These are phyloP conservation scores for Fusarium penzigii DNA, from an alignment of 2,329 filamentous ascomycete species.

Conservation along the genomic window DNA sequence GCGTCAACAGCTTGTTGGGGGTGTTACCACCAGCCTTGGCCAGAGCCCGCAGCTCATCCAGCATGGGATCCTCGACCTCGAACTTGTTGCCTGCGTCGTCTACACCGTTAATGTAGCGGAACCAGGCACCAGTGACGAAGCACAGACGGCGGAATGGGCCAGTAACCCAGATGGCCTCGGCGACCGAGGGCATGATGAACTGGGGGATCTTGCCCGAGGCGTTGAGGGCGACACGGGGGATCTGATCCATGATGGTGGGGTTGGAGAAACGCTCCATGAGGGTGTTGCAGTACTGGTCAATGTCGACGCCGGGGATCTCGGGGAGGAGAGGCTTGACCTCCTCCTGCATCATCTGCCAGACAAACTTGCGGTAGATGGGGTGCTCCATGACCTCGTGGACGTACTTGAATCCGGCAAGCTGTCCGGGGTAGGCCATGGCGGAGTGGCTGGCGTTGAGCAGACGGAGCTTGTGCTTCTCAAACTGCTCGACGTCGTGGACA, in stretches of 20 bases:
- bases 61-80: slow-evolving; percentile 50
- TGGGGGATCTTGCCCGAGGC: slow-evolving; percentile 56
- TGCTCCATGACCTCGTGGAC: slow-evolving; percentile 56
- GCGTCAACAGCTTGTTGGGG: slow-evolving; percentile 44
- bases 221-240: slow-evolving; percentile 52
- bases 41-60: slow-evolving; percentile 46
- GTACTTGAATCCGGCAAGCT: slow-evolving; percentile 54
- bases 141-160: slow-evolving; percentile 49
- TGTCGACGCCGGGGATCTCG: slow-evolving; percentile 49
- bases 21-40: slow-evolving; percentile 45
- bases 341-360: slow-evolving; percentile 57
- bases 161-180: slow-evolving; percentile 46
- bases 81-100: slow-evolving; percentile 47
- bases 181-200: slow-evolving; percentile 51
- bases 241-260: slow-evolving; percentile 57
- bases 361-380: slow-evolving; percentile 46
- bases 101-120: slow-evolving; percentile 51
- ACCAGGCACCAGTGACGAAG: slow-evolving; percentile 52
- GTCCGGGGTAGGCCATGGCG: slow-evolving; percentile 51
- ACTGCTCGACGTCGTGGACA: slow-evolving; percentile 54
- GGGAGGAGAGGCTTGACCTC: slow-evolving; percentile 55
- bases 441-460: slow-evolving; percentile 56
- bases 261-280: slow-evolving; percentile 57
- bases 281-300: slow-evolving; percentile 54
- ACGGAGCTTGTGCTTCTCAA: slow-evolving; percentile 58